Base-by-base conservation (phyloP, 2,329 filamentous ascomycete genomes). In the Neurospora sp. region DNA sequence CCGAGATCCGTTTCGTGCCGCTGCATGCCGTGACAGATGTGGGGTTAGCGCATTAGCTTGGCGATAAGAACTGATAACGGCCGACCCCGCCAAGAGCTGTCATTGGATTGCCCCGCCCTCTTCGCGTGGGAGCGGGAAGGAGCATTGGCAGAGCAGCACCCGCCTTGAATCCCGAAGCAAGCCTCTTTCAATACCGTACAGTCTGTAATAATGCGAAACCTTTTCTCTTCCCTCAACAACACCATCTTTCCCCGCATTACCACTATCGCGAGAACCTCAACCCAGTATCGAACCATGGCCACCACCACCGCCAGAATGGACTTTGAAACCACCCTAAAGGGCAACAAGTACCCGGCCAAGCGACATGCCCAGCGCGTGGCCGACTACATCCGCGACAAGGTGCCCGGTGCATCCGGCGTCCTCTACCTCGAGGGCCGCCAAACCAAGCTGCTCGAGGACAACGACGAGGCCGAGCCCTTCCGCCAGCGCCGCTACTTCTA, bases 401-500 rank as follows among this genome's bases (percentile, higher is more conserved):
- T 89, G 52, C 88, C 91, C 39, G 84, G 87, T 73, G 84, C 84
- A 70, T 85, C 83, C 39, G 94, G 93, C 66, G 85, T 95, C 19
- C 85, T 99, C 70, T 99, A 97, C 78, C 85, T 98, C 66, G 95
- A 98, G 83, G 91, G 90, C 69, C 91, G 94, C 77, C 88, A 90
- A 79, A 92, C 90, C 73, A 89, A 87, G 77, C 84, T 97, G 80
- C 87, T 92, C 66, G 95, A 98, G 81, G 95, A 99, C 79, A 95
- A 92, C 77, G 96, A 98, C 80, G 89, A 92, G 77, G 86, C 90
- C 8, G 87, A 89, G 76, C 92, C 89, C 33, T 97, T 97, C 80
- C 87, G 92, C 74, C 94, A 97, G 81, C 92, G 94, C 73, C 90
- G 96, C 69, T 92, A 89, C 80, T 99, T 99, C 83, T 97, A 92